Evolutionary conservation across 2,329 filamentous ascomycete genomes (phyloP), one percentile per base, ranked within the genome.

Genomic region (Scytalidium sp.): DNA sequence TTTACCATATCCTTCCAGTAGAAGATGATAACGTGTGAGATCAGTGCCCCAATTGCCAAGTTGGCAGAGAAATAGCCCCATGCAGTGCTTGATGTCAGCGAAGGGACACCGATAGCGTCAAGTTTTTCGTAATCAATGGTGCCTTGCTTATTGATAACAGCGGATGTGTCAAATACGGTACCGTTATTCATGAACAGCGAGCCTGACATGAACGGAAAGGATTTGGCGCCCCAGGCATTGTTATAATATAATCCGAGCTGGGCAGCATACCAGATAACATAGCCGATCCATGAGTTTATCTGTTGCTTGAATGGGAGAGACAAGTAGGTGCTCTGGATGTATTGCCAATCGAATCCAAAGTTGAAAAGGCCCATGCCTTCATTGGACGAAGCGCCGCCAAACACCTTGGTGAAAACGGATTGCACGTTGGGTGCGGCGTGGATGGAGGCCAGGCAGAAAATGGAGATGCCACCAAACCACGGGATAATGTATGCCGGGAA

Each of bases 1-100:
- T 58, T 58, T 3, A 67, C 43, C n/a, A 81, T 68, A 50, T 83
- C 80, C 3, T 69, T 68, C 3, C 79, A 75, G 76, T 76, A 82
- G 58, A 83, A 83, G 4, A 81, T 60, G 45, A 75, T 50, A 52
- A 71, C 75, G 52, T 83, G 79, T 2, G 69, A 60, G 22, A 81
- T 66, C 20, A 82, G 60, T 4, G 79, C 80, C 2, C 79, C 79
- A 44, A 83, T n/a, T n/a, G n/a, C n/a, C n/a, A n/a, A n/a, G n/a
- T n/a, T n/a, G n/a, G n/a, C n/a, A n/a, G n/a, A n/a, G n/a, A n/a
- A n/a, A n/a, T n/a, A n/a, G n/a, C 2, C 64, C 65, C 2, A 54
- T 52, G 47, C 76, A 76, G 2, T 63, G 19, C 63, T 58, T 1
- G 63, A 55, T 10, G 73, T 61, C 19, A 76, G 57, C 46, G 59